Evolutionary conservation across 495 filamentous ascomycete species (phyloP).

Genomic region (Penicillium desertorum): DNA sequence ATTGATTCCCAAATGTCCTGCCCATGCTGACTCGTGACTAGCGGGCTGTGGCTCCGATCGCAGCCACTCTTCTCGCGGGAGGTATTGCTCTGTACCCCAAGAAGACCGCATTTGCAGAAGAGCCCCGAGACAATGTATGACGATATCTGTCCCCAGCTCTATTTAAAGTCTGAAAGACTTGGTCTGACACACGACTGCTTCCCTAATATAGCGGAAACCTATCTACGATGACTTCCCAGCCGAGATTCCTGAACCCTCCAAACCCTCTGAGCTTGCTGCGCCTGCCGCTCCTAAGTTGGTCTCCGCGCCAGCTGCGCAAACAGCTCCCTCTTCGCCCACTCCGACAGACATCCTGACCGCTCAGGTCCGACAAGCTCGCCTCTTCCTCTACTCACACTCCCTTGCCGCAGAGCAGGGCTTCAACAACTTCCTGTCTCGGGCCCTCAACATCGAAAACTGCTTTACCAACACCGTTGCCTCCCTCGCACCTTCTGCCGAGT

Average conservation of each 20-base stretch:
- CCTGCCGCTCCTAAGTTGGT: slow-evolving; percentile 21
- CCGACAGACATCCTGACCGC: slow-evolving; percentile 86
- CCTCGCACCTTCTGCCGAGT: slow-evolving; percentile 78
- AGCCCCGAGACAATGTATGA: slow-evolving; percentile 41
- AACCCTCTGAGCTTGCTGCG: slow-evolving; percentile 34
- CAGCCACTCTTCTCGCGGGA: slow-evolving; percentile 53
- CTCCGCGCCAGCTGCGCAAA: slow-evolving; percentile 26
- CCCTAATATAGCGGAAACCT: slow-evolving; percentile 63
- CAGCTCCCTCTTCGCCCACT: slow-evolving; percentile 58
- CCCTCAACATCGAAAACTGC: slow-evolving; percentile 75
- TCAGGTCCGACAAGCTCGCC: slow-evolving; percentile 77
- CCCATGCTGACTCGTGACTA: slow-evolving; percentile 34
- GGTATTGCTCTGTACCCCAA: slow-evolving; percentile 55
- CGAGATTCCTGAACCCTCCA: slow-evolving; percentile 41
- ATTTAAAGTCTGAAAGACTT: not conserved
- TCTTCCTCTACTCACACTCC: slow-evolving; percentile 75
- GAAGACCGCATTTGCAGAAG: slow-evolving; percentile 57
- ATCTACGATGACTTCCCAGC: slow-evolving; percentile 77
- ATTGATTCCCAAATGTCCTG: slow-evolving; percentile 32
- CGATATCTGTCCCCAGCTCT: slow-evolving; percentile 9
- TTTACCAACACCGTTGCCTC: slow-evolving; percentile 79
- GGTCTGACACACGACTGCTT: slow-evolving; percentile 28
- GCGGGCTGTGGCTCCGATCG: slow-evolving; percentile 58
- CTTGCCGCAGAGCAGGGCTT: slow-evolving; percentile 70
- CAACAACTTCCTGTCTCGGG: slow-evolving; percentile 70